Conservation (phyloP, 495 filamentous ascomycete genomes). For the Penicillium nucicola region DNA sequence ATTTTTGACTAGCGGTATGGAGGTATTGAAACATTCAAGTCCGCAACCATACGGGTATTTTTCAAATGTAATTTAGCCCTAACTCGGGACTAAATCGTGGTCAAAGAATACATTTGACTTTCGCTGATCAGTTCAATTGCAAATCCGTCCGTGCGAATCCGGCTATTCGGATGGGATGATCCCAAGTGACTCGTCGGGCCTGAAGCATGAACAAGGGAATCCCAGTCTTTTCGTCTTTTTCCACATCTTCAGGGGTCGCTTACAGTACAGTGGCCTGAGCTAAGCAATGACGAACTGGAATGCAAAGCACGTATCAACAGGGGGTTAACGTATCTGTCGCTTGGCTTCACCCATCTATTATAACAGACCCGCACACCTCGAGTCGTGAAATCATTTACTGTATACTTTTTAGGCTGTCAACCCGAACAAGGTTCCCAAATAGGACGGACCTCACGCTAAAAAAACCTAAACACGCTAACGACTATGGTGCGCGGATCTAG, state of each 20-base stretch:
- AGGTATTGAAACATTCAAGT: background rate
- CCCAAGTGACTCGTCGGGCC: background rate
- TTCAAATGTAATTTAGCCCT: constrained; percentile 1
- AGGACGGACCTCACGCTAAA: too few relatives aligned
- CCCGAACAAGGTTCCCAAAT: background rate
- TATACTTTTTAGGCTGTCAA: background rate
- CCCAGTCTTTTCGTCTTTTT: background rate
- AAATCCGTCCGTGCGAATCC: background rate
- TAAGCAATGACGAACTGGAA: too few relatives aligned
- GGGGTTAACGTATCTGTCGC: too few relatives aligned
- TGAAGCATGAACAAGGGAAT: background rate
- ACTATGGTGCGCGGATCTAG: background rate
- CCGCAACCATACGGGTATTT: background rate
- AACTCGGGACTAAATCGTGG: background rate
- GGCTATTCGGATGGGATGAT: background rate
- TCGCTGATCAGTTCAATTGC: constrained; percentile 2
- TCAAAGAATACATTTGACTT: background rate
- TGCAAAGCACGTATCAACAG: too few relatives aligned
- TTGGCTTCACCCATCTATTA: too few relatives aligned
- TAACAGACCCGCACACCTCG: too few relatives aligned
- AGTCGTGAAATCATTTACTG: background rate
- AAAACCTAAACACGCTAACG: background rate
- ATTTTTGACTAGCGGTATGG: background rate
- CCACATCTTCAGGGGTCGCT: too few relatives aligned
- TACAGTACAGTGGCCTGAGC: too few relatives aligned